These are phyloP conservation scores for Seminavis robusta DNA, from an alignment of 108 stramenopile genomes.

Conservation along the genomic window DNA sequence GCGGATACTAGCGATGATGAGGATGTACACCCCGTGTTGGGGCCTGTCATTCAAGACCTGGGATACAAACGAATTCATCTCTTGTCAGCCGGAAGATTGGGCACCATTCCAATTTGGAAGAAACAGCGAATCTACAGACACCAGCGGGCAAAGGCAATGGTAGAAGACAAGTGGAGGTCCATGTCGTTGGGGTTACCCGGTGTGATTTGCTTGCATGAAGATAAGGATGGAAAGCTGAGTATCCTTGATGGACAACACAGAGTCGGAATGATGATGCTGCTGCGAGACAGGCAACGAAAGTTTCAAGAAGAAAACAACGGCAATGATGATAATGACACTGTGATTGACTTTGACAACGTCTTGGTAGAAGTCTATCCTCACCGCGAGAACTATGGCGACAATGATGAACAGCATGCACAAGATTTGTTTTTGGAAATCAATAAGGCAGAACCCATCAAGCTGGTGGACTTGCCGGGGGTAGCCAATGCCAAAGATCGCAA, in stretches of 20 bases:
- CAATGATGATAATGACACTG: conserved; percentile 14
- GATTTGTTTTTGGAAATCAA: conserved; percentile 86
- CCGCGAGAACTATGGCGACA: conserved; percentile 6
- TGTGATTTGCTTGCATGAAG: conserved; percentile 62
- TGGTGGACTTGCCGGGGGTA: conserved; percentile 75
- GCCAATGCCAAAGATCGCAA: conserved; percentile 49
- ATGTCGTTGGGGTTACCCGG: conserved; percentile 66
- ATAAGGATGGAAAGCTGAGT: conserved; percentile 49
- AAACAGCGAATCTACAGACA: conserved; percentile 75
- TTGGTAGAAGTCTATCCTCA: conserved; percentile 76
- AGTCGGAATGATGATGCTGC: conserved; percentile 75
- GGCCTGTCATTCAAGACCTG: conserved; percentile 43
- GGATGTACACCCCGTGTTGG: conserved; percentile 56
- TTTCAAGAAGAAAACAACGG: too few species aligned
- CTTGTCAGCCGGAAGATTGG: conserved; percentile 33
- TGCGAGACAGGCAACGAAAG: too few species aligned
- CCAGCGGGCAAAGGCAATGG: conserved; percentile 68
- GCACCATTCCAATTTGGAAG: conserved; percentile 67
- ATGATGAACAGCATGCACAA: conserved; percentile 51
- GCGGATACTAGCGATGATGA: neutral
- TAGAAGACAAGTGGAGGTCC: conserved; percentile 59
- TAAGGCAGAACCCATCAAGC: conserved; percentile 80
- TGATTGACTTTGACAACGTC: conserved; percentile 64
- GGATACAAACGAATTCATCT: conserved; percentile 68
- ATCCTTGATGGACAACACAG: conserved; percentile 91